A percentile compares a stretch with the other conserved stretches of the same genome.
Evolutionary conservation across 306 rosid species (phyloP).

Genomic region (Cicer chorassanicum): DNA sequence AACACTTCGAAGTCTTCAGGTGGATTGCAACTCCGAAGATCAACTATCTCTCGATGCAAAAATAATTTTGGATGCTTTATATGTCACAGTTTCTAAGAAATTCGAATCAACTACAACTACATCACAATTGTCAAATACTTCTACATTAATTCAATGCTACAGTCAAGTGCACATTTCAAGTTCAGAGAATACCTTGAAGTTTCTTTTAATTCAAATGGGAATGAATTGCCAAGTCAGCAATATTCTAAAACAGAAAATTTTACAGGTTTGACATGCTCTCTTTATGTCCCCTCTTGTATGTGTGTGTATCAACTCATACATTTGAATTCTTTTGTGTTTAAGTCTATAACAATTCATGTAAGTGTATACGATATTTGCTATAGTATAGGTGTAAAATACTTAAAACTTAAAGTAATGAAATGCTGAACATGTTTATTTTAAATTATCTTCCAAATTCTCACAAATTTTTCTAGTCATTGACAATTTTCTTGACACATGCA

Average conservation of each 20-base stretch:
- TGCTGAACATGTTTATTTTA: background rate
- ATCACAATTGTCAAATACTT: conserved; percentile 14
- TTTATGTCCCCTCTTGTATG: background rate
- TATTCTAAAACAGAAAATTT: conserved; percentile 1
- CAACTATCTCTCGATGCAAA: background rate
- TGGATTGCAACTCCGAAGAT: background rate
- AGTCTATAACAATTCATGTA: background rate
- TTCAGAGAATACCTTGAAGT: background rate
- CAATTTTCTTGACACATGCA: background rate
- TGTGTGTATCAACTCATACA: background rate
- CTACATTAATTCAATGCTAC: background rate
- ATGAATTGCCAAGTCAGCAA: background rate
- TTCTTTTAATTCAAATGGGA: conserved; percentile 38
- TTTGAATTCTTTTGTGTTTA: no score
- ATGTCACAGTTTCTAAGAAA: background rate
- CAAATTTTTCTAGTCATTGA: background rate
- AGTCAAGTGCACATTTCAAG: background rate
- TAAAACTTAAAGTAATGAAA: background rate
- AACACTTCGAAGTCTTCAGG: conserved; percentile 15
- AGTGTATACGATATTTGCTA: background rate
- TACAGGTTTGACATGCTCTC: conserved; percentile 20
- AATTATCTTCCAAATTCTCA: background rate
- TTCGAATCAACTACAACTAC: conserved; percentile 20
- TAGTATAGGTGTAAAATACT: background rate
- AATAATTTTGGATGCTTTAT: conserved; percentile 18